These are phyloP conservation scores for Camelina sativa DNA, from an alignment of 345 rosid genomes.

Conservation along the genomic window DNA sequence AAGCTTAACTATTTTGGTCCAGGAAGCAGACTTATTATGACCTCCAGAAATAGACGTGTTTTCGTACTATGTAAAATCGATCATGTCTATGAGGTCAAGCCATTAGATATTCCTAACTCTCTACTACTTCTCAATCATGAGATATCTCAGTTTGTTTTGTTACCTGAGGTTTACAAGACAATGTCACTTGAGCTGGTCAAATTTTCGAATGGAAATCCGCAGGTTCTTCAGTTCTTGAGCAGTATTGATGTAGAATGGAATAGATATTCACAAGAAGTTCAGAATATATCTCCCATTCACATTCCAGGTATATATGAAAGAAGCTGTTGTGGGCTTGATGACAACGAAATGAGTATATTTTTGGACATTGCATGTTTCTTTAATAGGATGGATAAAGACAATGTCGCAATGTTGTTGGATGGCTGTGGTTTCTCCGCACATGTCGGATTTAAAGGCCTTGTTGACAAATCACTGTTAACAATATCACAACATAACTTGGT, in stretches of 20 bases:
- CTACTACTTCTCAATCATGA: not conserved
- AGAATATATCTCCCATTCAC: not conserved
- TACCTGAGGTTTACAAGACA: not conserved
- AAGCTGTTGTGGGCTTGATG: conserved; percentile 46
- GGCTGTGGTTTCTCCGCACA: conserved; percentile 43
- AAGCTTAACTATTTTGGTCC: conserved; percentile 35
- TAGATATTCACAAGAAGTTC: not conserved
- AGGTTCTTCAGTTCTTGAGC: conserved; percentile 30
- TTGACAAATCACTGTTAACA: conserved; percentile 43
- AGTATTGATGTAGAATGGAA: not conserved
- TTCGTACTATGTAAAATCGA: conserved; percentile 12
- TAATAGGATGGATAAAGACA: conserved; percentile 32
- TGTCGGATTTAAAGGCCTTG: conserved; percentile 44
- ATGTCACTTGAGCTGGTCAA: conserved; percentile 24
- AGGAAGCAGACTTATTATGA: conserved; percentile 41
- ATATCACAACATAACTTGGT: conserved; percentile 24
- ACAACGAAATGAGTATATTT: conserved; percentile 41
- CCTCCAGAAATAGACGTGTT: conserved; percentile 39
- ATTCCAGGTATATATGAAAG: conserved; percentile 37
- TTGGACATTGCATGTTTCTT: conserved; percentile 52
- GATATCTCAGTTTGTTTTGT: not conserved
- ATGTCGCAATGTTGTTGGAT: conserved; percentile 40
- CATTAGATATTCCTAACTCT: conserved; percentile 25
- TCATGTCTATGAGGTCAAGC: conserved; percentile 43
- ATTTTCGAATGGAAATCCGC: conserved; percentile 41